phyloP scores from a whole-genome alignment of 2,329 filamentous ascomycete genomes.

The Plectosphaerella sp. region DNA sequence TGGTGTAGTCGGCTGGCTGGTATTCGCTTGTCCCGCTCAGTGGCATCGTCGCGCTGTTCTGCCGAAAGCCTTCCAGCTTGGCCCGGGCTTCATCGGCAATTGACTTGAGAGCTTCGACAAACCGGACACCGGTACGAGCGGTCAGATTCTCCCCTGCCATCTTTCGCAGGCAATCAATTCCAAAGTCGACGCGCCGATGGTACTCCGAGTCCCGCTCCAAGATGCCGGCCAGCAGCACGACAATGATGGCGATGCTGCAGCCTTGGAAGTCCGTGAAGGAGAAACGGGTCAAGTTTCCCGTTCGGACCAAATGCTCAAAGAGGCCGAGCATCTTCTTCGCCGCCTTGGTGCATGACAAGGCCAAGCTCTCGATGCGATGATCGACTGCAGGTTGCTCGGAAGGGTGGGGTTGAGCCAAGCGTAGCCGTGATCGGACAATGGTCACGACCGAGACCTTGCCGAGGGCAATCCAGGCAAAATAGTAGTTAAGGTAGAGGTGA shows the following conservation, averaged over 20 bases:
- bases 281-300: slow-evolving; percentile 25
- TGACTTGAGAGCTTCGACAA: slow-evolving; percentile 17
- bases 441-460: slow-evolving; percentile 27
- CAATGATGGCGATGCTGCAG: slow-evolving; percentile 30
- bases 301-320: slow-evolving; percentile 21
- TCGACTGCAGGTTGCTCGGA: slow-evolving; percentile 3
- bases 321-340: slow-evolving; percentile 24
- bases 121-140: slow-evolving; percentile 16
- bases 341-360: slow-evolving; percentile 22
- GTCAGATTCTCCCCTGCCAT: slow-evolving; percentile 27
- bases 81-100: slow-evolving; percentile 16
- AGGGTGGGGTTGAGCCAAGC: slow-evolving; percentile 8
- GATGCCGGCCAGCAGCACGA: slow-evolving; percentile 26
- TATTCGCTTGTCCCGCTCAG: background rate
- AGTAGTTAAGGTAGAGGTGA: slow-evolving; percentile 30
- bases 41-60: background rate
- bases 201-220: slow-evolving; percentile 26
- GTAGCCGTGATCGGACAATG: slow-evolving; percentile 19
- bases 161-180: slow-evolving; percentile 22
- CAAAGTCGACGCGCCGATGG: slow-evolving; percentile 21
- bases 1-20: slow-evolving; percentile 9
- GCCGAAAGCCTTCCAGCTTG: slow-evolving; percentile 6
- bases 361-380: slow-evolving; percentile 11
- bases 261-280: slow-evolving; percentile 34
- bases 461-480: slow-evolving; percentile 30